These are phyloP conservation scores for Rhinocladiella similis DNA, from an alignment of 2,329 filamentous ascomycete species.

Conservation along the genomic window DNA sequence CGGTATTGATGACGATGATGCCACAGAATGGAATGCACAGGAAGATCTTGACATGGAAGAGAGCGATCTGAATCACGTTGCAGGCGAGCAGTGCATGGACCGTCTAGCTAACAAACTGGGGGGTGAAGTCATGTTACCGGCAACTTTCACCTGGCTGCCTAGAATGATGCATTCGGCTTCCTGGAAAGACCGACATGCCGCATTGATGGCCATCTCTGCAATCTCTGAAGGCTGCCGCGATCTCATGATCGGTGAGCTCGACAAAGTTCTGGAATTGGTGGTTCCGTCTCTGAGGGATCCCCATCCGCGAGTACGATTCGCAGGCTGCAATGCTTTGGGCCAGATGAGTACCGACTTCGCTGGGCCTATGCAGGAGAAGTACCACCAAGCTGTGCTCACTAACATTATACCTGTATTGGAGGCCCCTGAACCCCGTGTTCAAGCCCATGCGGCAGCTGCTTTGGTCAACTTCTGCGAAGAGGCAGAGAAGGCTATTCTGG, in stretches of 20 bases:
- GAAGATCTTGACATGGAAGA: conserved; percentile 96
- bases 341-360: conserved; percentile 99
- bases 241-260: conserved; percentile 90
- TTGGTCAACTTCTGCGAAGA: conserved; percentile 99
- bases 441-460: conserved; percentile 95
- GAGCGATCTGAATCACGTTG: conserved; percentile 95
- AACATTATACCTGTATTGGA: conserved; percentile 91
- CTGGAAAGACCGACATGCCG: conserved; percentile 94
- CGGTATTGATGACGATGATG: conserved; percentile 90
- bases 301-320: conserved; percentile 93
- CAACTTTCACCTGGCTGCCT: conserved; percentile 95
- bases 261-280: conserved; percentile 92
- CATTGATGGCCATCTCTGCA: conserved; percentile 96
- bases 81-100: conserved; percentile 98
- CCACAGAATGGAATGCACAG: conserved; percentile 85
- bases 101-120: conserved; percentile 95
- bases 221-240: conserved; percentile 97
- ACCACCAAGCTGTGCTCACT: conserved; percentile 81
- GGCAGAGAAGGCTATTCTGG: conserved; percentile 85
- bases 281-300: conserved; percentile 85
- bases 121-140: conserved; percentile 85
- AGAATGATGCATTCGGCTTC: conserved; percentile 95
- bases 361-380: conserved; percentile 95
- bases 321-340: conserved; percentile 95
- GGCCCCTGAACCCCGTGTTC: conserved; percentile 87